Percentiles rank a stretch among this genome's conserved stretches.
phyloP scores from a whole-genome alignment of 495 filamentous ascomycete species.

The Talaromyces ruber region DNA sequence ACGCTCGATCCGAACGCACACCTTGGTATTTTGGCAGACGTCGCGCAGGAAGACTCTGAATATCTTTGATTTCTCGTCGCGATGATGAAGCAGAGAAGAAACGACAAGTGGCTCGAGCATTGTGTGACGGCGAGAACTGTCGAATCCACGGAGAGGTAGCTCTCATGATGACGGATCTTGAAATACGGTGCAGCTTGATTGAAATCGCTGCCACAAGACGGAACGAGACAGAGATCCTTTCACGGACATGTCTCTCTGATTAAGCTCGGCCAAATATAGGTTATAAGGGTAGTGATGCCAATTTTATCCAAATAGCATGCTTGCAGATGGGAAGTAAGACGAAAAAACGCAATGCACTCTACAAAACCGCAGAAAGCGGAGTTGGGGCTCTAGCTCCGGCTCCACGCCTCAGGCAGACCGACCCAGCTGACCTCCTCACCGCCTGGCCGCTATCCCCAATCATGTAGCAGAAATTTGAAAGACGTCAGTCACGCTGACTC shows the following conservation, averaged over 20 bases:
- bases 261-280: background rate
- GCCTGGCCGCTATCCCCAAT: background rate
- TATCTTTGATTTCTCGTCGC: slow-evolving; percentile 32
- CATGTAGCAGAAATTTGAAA: background rate
- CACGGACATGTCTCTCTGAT: slow-evolving; percentile 1
- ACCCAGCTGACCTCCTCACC: background rate
- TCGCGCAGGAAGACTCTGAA: slow-evolving; percentile 31
- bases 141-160: background rate
- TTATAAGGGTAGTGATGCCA: background rate
- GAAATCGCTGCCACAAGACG: background rate
- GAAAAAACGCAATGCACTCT: background rate
- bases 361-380: background rate
- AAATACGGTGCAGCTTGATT: background rate
- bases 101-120: slow-evolving; percentile 4
- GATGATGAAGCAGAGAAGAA: slow-evolving; percentile 32
- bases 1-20: slow-evolving; percentile 18
- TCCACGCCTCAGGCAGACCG: background rate
- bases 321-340: background rate
- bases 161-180: background rate
- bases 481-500: background rate
- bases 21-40: slow-evolving; percentile 44
- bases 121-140: background rate
- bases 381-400: background rate
- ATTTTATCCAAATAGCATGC: background rate
- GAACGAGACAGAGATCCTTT: background rate